Evolutionary conservation across 2,329 filamentous ascomycete genomes (phyloP), one percentile per base, ranked within the genome.

Genomic region (Xylariaceae sp.): DNA sequence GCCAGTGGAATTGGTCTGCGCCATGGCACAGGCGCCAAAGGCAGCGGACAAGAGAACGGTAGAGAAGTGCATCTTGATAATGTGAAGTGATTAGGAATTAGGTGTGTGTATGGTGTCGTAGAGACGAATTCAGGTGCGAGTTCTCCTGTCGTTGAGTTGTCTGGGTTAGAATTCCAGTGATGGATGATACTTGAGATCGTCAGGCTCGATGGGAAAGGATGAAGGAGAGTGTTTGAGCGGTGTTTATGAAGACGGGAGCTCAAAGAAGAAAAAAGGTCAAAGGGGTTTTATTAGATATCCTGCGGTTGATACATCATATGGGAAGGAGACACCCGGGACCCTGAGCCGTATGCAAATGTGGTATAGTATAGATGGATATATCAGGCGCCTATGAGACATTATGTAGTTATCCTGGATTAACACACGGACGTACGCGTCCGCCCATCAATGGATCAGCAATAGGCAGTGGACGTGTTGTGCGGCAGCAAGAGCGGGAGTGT

Each of bases 11-110:
- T 51, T 48, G 42, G 65, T 63, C 59, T 72, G 70, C 45, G 67
- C 70, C 23, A 69, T 49, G 56, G 63, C 69, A 49, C 58, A 59
- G n/a, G 62, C 61, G 61, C 66, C 63, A n/a, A 67, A n/a, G 23
- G 49, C 45, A 57, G 62, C 62, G 34, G 64, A 59, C 59, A 70
- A 64, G 53, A 71, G 55, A 51, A 70, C 64, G 47, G 51, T 62
- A 18, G 67, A 71, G 1, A 65, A 58, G 62, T 65, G 68, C 70
- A 72, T 72, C 1, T 63, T 68, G 63, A 57, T 15, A 4, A 30
- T 18, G 18, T 30, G 23, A 30, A 30, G 35, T 42, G 44, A 30
- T 55, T 53, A 45, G 8, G 15, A n/a, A n/a, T n/a, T 6, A n/a
- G 4, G 42, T 17, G 3, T 10, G 15, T 15, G 23, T 49, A 4